Percentiles rank a stretch among this genome's conserved stretches.
Evolutionary conservation across 2,329 filamentous ascomycete genomes (phyloP).

Genomic region (Cladosporium sp.): DNA sequence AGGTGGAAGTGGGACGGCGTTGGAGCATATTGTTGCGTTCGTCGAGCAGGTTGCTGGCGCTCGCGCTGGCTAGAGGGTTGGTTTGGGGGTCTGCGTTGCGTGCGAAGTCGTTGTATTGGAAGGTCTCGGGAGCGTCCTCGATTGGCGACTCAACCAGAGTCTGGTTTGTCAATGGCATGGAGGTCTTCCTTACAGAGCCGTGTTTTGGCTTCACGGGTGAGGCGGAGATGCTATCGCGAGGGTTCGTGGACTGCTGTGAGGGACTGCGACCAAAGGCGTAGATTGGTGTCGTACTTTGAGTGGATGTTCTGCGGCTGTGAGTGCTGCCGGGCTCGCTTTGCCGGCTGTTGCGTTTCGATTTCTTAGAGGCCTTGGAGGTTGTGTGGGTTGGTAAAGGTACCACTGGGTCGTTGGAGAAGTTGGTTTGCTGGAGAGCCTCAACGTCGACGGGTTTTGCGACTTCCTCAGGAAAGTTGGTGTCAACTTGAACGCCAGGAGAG

Average conservation of each 20-base stretch:
- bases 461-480: conserved; percentile 26
- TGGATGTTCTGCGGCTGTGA: conserved; percentile 13
- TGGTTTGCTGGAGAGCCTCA: conserved; percentile 20
- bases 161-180: conserved; percentile 35
- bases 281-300: conserved; percentile 20
- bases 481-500: conserved; percentile 43
- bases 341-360: conserved; percentile 21
- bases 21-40: conserved; percentile 56
- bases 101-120: conserved; percentile 14
- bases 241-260: conserved; percentile 20
- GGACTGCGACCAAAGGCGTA: conserved; percentile 24
- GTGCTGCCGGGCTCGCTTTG: conserved; percentile 1
- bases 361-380: conserved; percentile 18
- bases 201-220: conserved; percentile 11
- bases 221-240: conserved; percentile 20
- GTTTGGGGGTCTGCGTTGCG: not conserved
- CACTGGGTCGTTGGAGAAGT: conserved; percentile 33
- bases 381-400: conserved; percentile 52
- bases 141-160: conserved; percentile 41
- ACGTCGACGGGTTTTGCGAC: conserved; percentile 23
- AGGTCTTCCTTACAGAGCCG: conserved; percentile 34
- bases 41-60: conserved; percentile 50
- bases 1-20: conserved; percentile 40
- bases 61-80: conserved; percentile 17
- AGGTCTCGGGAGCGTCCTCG: conserved; percentile 27